These are phyloP conservation scores for Exophiala xenobiotica DNA, from an alignment of 2,329 filamentous ascomycete species.

Conservation along the genomic window DNA sequence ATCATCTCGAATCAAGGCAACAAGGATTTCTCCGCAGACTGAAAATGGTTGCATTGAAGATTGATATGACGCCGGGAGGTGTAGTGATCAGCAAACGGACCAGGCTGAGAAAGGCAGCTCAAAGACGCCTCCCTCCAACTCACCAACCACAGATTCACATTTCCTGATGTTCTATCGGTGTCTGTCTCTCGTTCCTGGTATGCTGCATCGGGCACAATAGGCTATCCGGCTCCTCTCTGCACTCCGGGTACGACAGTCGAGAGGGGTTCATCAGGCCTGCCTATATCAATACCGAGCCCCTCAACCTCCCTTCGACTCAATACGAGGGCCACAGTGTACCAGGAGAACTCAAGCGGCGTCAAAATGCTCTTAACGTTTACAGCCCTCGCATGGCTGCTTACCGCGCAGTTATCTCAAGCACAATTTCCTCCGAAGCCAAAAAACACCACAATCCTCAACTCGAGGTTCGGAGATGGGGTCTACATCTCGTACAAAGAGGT, in stretches of 20 bases:
- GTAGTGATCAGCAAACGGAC: background rate
- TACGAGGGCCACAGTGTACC: no score
- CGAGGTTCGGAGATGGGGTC: constrained; percentile 22
- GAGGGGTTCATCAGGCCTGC: no score
- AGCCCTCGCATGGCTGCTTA: background rate
- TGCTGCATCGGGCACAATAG: no score
- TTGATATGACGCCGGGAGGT: background rate
- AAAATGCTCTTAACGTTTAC: background rate
- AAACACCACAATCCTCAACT: constrained; percentile 4
- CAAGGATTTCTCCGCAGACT: background rate
- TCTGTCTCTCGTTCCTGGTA: no score
- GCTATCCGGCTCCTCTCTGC: no score
- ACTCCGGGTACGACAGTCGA: no score
- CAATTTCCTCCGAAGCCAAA: constrained; percentile 9
- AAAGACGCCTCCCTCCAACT: background rate
- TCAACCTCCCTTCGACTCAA: no score
- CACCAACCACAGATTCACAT: no score
- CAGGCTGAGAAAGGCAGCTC: background rate
- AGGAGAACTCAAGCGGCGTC: no score
- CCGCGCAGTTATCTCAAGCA: background rate
- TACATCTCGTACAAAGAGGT: constrained; percentile 50
- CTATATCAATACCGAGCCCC: no score
- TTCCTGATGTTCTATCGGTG: background rate
- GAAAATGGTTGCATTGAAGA: background rate
- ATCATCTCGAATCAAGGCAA: background rate